Conservation (phyloP, 2,329 filamentous ascomycete species). For the Aspergillus piperis region DNA sequence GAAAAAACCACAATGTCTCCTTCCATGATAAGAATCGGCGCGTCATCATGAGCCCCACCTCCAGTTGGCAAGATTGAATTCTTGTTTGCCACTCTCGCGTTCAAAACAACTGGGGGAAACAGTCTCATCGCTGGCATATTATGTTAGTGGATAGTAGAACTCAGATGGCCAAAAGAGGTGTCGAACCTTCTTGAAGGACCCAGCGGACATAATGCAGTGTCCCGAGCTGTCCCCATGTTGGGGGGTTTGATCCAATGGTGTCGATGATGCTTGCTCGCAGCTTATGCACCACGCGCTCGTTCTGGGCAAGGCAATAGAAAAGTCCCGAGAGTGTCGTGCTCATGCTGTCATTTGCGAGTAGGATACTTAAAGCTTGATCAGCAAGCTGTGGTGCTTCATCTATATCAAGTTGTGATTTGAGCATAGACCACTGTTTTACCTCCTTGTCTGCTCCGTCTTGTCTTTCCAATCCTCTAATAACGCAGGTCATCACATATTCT, state of each 20-base stretch:
- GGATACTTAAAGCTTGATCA: slow-evolving; percentile 11
- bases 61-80: slow-evolving; percentile 27
- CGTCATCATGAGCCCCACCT: slow-evolving; percentile 30
- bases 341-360: slow-evolving; percentile 18
- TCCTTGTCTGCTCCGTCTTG: background rate
- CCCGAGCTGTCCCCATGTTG: slow-evolving; percentile 12
- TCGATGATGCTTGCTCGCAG: slow-evolving; percentile 6
- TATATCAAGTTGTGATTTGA: background rate
- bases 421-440: no score
- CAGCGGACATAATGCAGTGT: slow-evolving; percentile 15
- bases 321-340: slow-evolving; percentile 17
- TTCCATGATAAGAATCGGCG: slow-evolving; percentile 28
- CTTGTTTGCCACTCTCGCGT: slow-evolving; percentile 12
- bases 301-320: slow-evolving; percentile 12
- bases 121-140: slow-evolving; percentile 3
- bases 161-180: background rate
- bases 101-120: slow-evolving; percentile 6
- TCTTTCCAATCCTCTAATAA: background rate
- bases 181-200: slow-evolving; percentile 3
- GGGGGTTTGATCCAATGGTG: slow-evolving; percentile 1
- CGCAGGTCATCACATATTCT: background rate
- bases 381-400: background rate
- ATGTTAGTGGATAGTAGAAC: background rate
- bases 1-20: slow-evolving; percentile 23
- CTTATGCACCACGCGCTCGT: slow-evolving; percentile 7